Base-by-base conservation (phyloP, 2,329 filamentous ascomycete genomes). In the Botrytis hyacinthi region DNA sequence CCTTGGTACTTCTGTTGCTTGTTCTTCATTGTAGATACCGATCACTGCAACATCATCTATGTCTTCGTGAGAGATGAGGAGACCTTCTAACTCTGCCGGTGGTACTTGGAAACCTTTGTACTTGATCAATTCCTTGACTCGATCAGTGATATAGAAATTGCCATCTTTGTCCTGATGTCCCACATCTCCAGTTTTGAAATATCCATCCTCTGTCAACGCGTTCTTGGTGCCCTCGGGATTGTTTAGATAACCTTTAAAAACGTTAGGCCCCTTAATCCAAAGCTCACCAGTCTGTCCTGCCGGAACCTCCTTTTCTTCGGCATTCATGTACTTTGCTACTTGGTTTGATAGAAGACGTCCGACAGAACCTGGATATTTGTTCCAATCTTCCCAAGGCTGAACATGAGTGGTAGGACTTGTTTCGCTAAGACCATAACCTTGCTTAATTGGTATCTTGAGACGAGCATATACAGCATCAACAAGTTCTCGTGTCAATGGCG, bases 391-490 rank as follows among this genome's bases (percentile, higher is more conserved):
- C 85, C 93, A 91, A 12, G 87, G 84, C 82, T 94, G 93, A 16
- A 89, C 89, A 78, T 94, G 91, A 0, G 93, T 93, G 1, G 90
- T 92, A 0, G 95, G 94, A 40, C 91, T 91, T 22, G 94, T 97
- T 84, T 98, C 95, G 8, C 91, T 94, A 8, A 98, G 86, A 0
- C 95, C 95, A 80, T 97, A 98, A 29, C 93, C 95, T 83, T 98
- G 95, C 85, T 97, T 98, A 75, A 97, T 90, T 3, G 91, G 91
- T 32, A 97, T 86, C 70, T 90, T 90, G 74, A 96, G 88, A 12
- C 94, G 89, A 32, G 88, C 83, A 85, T 93, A 93, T 4, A 96
- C 88, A 14, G 89, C 87, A 72, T 94, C 89, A 1, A 95, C 92
- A 3, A 98, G 87, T 76, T 97, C 94, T 46, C 86, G 85, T 0